Base-by-base conservation (phyloP, 176 grass and related monocot species). In the Dendrocalamus sinicus region DNA sequence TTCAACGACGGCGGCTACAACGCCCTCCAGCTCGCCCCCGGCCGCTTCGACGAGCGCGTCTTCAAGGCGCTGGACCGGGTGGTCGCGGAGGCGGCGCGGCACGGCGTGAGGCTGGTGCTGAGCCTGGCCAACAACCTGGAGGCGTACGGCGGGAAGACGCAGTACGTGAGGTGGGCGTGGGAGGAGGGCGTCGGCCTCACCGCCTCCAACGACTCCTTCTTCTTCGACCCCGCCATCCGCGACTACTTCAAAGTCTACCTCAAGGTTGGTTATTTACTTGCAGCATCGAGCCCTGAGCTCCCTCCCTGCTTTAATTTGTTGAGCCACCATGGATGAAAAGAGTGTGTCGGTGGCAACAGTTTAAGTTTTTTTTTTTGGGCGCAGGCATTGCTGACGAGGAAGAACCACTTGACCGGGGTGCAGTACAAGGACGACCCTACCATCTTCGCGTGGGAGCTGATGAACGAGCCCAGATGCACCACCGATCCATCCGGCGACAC, bases 81-180 rank as follows among this genome's bases (percentile, higher is more conserved):
- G 52, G 53, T 99, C 3, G 90, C 79, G 71, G 97, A 99, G 85
- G 96, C 96, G 16, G 60, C 61, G 60, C 86, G 73, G 63, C 90
- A 99, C 76, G 84, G 90, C 43, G 87, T 96, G 72, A 88, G 94
- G 17, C 81, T 99, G 11, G 77, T 99, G 67, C 89, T 99, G 9
- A 91, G 90, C 82, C 89, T 99, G 67, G 87, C 92, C 0, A 94
- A 99, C 85, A 99, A 99, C 88, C 85, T 96, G 75, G 96, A 99
- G 40, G 88, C 86, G 12, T 99, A 90, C 79, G 97, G 97, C 60
- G 97, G 97, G 40, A 99, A 99, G 85, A 92, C 92, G 73, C 94
- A 96, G 86, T 96, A 99, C 72, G 97, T 96, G 83, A 87, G 87
- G 91, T 99, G 97, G 97, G 94, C 97, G 43, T 93, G 94, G 97